Evolutionary conservation across 495 filamentous ascomycete genomes (phyloP).

Genomic region (Staphylotrichum tortipilum): DNA sequence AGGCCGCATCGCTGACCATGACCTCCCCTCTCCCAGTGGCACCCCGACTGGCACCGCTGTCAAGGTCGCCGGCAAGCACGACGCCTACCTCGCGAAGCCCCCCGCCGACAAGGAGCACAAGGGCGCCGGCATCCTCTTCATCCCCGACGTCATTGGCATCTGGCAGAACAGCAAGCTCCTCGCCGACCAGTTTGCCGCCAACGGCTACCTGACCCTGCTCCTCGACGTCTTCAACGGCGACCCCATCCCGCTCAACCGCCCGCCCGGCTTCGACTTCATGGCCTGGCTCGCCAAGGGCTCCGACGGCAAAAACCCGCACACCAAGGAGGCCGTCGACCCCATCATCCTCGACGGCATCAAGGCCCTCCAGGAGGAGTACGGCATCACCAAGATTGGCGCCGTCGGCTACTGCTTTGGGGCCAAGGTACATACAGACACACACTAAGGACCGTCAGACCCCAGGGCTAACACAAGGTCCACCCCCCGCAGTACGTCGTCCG

Average conservation of each 20-base stretch:
- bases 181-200: constrained; percentile 74
- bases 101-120: constrained; percentile 35
- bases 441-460: too few relatives aligned
- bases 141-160: constrained; percentile 63
- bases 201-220: constrained; percentile 69
- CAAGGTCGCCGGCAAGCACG: constrained; percentile 36
- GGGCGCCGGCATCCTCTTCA: constrained; percentile 44
- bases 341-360: constrained; percentile 41
- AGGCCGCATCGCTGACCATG: constrained; percentile 2
- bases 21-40: constrained; percentile 11
- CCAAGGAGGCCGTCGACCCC: constrained; percentile 44
- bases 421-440: constrained; percentile 44
- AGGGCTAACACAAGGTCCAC: background rate
- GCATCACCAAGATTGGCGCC: constrained; percentile 57
- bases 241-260: constrained; percentile 47
- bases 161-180: constrained; percentile 71
- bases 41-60: constrained; percentile 34
- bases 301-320: constrained; percentile 50
- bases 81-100: constrained; percentile 44
- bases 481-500: constrained; percentile 34
- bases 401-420: constrained; percentile 77
- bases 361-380: constrained; percentile 40
- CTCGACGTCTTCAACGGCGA: constrained; percentile 75
- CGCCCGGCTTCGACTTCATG: constrained; percentile 49
- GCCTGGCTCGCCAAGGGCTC: constrained; percentile 50